Evolutionary conservation across 305 asterid genomes (phyloP), one percentile per base, ranked within the genome.

Genomic region (Withania somnifera): DNA sequence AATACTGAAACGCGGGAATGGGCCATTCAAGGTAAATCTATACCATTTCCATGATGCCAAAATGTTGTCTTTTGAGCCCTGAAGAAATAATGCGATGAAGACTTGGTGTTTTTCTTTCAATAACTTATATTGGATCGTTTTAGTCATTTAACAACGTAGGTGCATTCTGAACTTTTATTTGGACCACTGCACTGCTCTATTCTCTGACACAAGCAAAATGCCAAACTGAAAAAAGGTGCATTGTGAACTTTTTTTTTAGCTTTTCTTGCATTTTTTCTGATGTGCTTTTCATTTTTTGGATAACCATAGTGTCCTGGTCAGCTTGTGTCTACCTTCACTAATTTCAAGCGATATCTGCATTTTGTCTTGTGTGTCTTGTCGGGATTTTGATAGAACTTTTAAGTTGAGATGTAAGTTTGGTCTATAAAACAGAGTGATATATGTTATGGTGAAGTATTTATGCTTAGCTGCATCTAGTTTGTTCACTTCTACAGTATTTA

Each of bases 21-120:
- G 83, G 83, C 83, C 38, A 80, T 80, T 66, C 83, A 80, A 80
- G 83, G 83, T 80, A 80, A 54, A 68, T 34, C 19, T 53, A 9
- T 28, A n/a, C 83, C 36, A 64, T 28, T 40, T 77, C 80, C 36
- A n/a, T 47, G 11, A 60, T 50, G 45, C 61, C 3, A 75, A 75
- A 75, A 26, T 75, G 42, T 50, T 8, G 40, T 47, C 56, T 47
- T 73, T 24, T 24, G 40, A 13, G 58, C 40, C 58, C 24, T 40
- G 13, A 40, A 38, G 34, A 68, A 68, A 38, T 24, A 45, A 58
- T 73, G 15, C 50, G 38, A 75, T 50, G 26, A 75, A 47, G 6
- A 40, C 24, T 22, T 45, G 40, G 45, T n/a, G 15, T 4, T 75
- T 75, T 47, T 75, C 79, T 75, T 73, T 50, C 20, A 28, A 50